Base-by-base conservation (phyloP, 768 basidiomycete genomes). In the Steccherinum ochraceum region DNA sequence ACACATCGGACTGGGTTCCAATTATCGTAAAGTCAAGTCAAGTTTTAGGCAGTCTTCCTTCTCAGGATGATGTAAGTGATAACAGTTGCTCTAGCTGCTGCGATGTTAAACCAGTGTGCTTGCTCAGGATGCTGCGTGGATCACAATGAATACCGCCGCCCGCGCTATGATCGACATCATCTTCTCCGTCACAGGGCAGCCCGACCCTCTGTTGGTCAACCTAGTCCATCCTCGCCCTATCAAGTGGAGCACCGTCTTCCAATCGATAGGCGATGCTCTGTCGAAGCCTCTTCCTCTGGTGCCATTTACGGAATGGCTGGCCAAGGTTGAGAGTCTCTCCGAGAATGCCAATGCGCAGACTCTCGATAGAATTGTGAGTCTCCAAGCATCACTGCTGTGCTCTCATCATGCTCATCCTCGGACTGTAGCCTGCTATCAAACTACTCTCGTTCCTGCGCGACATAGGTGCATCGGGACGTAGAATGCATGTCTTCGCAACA, bases 141-240 rank as follows among this genome's bases (percentile, higher is more conserved):
- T 75, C 13, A 63, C 67, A 4, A 61, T 69, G 40, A 60, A 72
- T 40, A 64, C 65, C 18, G 70, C 70, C 1, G 60, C 68, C 0
- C 51, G 53, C n/a, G 50, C 66, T 24, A 58, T 72, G 12, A 39
- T 68, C 5, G 70, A 73, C 50, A 54, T 71, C 10, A 66, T 65
- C 1, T 61, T 70, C 44, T 41, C 56, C 4, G 26, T 43, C 30
- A 48, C 59, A 5, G 40, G 46, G 10, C 50, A 50, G 0, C 65
- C 67, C 2, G 49, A 52, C 19, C 61, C 61, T 3, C 53, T 69
- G 20, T 35, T 35, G 30, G 30, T 35, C 30, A 72, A 75, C 55
- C 45, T 73, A 11, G 69, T 69, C 1, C 70, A 73, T 58, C 72
- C 73, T 1, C 62, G 59, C 12, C 66, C 67, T 2, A 54, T 70